Evolutionary conservation across 495 filamentous ascomycete species (phyloP), one percentile per base, ranked within the genome.

Genomic region (Talaromyces thailandensis): DNA sequence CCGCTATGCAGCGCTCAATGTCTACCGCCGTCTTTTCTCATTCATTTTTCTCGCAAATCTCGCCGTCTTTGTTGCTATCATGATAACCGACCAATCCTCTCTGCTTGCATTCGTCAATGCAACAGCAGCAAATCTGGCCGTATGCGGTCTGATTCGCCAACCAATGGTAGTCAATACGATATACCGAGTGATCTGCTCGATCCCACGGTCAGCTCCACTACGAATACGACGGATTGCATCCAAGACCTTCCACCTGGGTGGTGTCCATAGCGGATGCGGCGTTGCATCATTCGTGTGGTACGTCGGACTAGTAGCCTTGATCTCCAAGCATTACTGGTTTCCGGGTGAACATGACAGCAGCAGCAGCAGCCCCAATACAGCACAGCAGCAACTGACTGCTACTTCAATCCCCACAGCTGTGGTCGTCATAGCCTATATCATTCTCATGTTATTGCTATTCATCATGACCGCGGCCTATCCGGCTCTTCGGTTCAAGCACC

Each of bases 221-320:
- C 73, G 77, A 40, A 72, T 90, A 50, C 87, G 90, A 31, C 79
- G 79, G 0, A 73, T 84, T n/a, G 80, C 83, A 0, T 86, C 88
- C 29, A 90, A 91, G 66, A 78, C 90, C 3, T 92, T 91, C 69
- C 85, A 89, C 45, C 88, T 88, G 69, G 90, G 90, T 29, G 90
- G 90, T 16, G 78, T 91, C 7, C 90, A 93, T 68, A 88, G 82
- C 65, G 87, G 87, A 21, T 87, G 86, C 56, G 88, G 86, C 23
- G 76, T 89, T 3, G 84, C 85, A 14, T 81, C 86, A 2, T 79
- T 85, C 0, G 68, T 86, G 26, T 94, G 90, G 90, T 92, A 89
- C 71, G 66, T 85, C 25, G 81, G 81, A 58, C 80, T 82, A 40
- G 79, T 83, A 18, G 74, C 72, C 23, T 62, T 80, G n/a, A 70